Base-by-base conservation (phyloP, 2,329 filamentous ascomycete genomes). In the Claviceps sp. region DNA sequence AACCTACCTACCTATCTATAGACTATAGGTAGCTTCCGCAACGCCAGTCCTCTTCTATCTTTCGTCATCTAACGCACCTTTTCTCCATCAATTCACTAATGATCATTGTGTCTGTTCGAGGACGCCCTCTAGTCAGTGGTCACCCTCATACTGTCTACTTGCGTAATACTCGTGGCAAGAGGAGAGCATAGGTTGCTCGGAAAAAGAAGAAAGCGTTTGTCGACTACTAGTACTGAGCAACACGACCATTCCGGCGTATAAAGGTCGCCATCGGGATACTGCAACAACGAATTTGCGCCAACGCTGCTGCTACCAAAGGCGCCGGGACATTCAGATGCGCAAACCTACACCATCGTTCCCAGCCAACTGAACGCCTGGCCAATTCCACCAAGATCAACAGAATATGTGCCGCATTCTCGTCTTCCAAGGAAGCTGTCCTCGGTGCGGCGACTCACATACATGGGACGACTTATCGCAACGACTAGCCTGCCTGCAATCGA, bases 401-500 rank as follows among this genome's bases (percentile, higher is more conserved):
- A 3, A 43, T 58, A 76, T 76, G 73, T 76, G 73, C 61, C 72
- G 73, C 51, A 64, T 72, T 59, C 59, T 75, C 45, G 59, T 69
- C 44, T 76, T 74, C 58, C 59, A 60, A 41, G 73, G 73, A 47
- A 59, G 61, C 42, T 76, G 73, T 62, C 69, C 70, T 40, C 64
- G 63, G 47, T 76, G 73, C 60, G 64, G 60, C 42, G 61, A 66
- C 5, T 57, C 54, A 45, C 67, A 72, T 50, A 69, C 64, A 16
- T 72, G 73, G 72, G 61, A 67, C 26, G 70, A 74, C 8, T 64
- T 75, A 20, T 63, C 67, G 13, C 72, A 75, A 58, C 62, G 71
- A 56, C 65, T 76, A 2, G 71, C 69, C 7, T 76, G 73, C 52
- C 68, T 76, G 48, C 67, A 74, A 55, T 72, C 73, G 40, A 76